Conservation (phyloP, 2,329 filamentous ascomycete species). For the Botrytis aclada region DNA sequence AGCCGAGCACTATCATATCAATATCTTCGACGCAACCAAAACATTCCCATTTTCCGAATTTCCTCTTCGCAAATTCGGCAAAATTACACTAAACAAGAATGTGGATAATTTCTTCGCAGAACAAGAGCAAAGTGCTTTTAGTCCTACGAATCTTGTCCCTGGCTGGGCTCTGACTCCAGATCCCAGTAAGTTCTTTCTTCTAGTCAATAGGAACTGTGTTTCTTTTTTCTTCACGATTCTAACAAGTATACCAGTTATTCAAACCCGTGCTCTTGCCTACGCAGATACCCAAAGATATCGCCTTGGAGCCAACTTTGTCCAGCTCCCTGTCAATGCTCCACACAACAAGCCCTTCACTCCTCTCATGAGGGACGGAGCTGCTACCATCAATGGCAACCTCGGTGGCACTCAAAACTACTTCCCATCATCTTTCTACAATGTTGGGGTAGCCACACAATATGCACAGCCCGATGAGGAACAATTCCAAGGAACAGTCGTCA, state of each 20-base stretch:
- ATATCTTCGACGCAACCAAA: conserved; percentile 53
- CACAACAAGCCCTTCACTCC: conserved; percentile 37
- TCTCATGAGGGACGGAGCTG: conserved; percentile 42
- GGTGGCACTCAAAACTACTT: conserved; percentile 44
- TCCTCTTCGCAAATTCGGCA: conserved; percentile 48
- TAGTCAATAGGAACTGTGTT: not conserved
- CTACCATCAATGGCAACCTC: conserved; percentile 42
- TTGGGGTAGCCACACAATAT: not conserved
- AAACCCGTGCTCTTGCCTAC: conserved; percentile 54
- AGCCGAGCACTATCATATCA: conserved; percentile 39
- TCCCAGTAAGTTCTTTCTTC: not conserved
- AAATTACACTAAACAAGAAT: conserved; percentile 49
- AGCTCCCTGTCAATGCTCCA: conserved; percentile 51
- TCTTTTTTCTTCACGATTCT: no score
- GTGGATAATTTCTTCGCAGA: conserved; percentile 58
- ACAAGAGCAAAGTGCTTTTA: conserved; percentile 67
- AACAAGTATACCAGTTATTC: conserved; percentile 42
- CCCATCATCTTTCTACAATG: conserved; percentile 6
- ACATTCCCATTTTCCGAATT: conserved; percentile 48
- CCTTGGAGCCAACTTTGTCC: conserved; percentile 56
- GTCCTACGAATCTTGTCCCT: conserved; percentile 60
- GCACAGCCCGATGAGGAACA: not conserved
- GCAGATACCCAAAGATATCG: conserved; percentile 54
- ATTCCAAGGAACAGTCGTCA: not conserved
- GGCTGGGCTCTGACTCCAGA: conserved; percentile 38